Conservation (phyloP, 441 rosid species). For the Gossypium lobatum region DNA sequence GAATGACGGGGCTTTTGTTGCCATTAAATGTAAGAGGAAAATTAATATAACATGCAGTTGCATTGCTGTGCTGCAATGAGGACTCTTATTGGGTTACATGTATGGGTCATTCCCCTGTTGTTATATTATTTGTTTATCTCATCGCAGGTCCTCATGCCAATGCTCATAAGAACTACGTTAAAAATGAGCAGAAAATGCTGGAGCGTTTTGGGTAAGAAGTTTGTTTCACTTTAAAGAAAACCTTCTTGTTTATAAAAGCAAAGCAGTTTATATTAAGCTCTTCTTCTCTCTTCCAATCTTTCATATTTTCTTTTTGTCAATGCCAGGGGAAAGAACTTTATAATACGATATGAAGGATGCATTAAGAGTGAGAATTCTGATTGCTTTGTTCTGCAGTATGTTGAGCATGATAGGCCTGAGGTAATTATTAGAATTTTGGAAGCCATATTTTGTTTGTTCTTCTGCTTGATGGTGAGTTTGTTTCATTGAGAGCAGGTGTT, state of each 20-base stretch:
- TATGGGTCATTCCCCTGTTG: not conserved
- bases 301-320: constrained; percentile 9
- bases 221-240: not conserved
- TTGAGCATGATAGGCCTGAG: constrained; percentile 95
- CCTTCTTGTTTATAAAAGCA: not conserved
- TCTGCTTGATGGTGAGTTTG: constrained; percentile 20
- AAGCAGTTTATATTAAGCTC: constrained; percentile 2
- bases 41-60: constrained; percentile 11
- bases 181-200: constrained; percentile 73
- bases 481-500: constrained; percentile 40
- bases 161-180: constrained; percentile 60
- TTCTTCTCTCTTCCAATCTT: not conserved
- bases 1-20: constrained; percentile 61
- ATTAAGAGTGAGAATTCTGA: constrained; percentile 67
- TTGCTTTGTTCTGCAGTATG: constrained; percentile 87
- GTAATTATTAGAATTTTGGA: constrained; percentile 23
- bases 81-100: not conserved
- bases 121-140: constrained; percentile 10
- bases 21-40: constrained; percentile 76
- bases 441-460: constrained; percentile 3
- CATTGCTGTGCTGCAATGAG: not conserved
- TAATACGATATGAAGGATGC: constrained; percentile 75
- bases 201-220: constrained; percentile 77
- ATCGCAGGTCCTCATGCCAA: constrained; percentile 76
- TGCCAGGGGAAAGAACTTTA: constrained; percentile 77